A percentile compares a stretch with the other conserved stretches of the same genome.
Evolutionary conservation across 495 filamentous ascomycete species (phyloP).

Genomic region (Aspergillus bridgeri): DNA sequence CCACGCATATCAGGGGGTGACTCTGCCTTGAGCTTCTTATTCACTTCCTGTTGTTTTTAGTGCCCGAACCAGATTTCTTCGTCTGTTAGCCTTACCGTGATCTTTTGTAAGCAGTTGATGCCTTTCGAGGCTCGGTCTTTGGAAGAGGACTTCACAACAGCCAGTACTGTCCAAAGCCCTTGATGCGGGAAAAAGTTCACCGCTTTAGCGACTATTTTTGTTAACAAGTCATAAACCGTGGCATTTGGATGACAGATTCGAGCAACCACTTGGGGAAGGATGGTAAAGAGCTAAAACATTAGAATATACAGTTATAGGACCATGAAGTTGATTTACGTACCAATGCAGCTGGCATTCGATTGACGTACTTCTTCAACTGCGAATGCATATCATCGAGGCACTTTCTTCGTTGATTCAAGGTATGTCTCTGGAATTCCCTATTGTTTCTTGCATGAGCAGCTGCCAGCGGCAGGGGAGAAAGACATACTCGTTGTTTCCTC

Average conservation of each 20-base stretch:
- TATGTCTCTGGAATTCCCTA: conserved; percentile 56
- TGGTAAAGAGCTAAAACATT: conserved; percentile 69
- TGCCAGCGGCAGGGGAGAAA: background rate
- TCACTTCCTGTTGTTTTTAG: conserved; percentile 37
- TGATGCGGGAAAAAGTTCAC: conserved; percentile 79
- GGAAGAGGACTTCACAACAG: conserved; percentile 63
- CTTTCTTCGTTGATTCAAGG: conserved; percentile 53
- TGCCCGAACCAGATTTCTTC: background rate
- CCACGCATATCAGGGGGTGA: conserved; percentile 54
- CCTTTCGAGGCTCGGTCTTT: conserved; percentile 49
- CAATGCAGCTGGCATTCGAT: conserved; percentile 75
- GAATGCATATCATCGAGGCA: conserved; percentile 68
- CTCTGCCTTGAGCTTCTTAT: conserved; percentile 43
- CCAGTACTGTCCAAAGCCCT: conserved; percentile 88
- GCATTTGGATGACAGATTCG: conserved; percentile 82
- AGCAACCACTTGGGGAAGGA: conserved; percentile 86
- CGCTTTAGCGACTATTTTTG: conserved; percentile 76
- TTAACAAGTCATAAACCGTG: conserved; percentile 69
- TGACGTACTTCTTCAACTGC: conserved; percentile 69
- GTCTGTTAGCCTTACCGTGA: conserved; percentile 26
- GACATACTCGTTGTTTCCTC: conserved; percentile 55
- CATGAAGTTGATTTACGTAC: conserved; percentile 18
- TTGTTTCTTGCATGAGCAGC: background rate
- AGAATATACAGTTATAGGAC: conserved; percentile 8
- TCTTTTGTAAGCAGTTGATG: conserved; percentile 47